Conservation (phyloP, 805 yeast genomes). For the Suhomyces sp. region DNA sequence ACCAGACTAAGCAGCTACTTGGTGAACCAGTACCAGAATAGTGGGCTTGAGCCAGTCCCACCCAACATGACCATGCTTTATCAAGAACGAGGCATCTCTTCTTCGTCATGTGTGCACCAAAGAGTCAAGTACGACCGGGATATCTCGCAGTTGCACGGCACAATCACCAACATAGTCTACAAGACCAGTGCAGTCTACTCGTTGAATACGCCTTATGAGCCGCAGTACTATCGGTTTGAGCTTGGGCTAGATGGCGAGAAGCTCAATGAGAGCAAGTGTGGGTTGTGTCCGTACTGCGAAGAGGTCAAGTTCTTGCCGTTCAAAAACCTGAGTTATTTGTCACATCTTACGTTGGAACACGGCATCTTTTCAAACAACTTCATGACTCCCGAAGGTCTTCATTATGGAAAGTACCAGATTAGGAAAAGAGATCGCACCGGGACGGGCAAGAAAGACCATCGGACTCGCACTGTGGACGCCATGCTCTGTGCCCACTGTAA, state of each 20-base stretch:
- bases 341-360: conserved; percentile 34
- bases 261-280: conserved; percentile 27
- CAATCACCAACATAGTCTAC: conserved; percentile 23
- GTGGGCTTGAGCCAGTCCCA: not conserved
- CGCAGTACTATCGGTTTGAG: conserved; percentile 29
- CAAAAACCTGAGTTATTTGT: conserved; percentile 31
- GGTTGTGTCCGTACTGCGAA: conserved; percentile 32
- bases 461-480: conserved; percentile 20
- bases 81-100: not conserved
- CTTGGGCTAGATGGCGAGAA: conserved; percentile 17
- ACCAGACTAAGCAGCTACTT: not conserved
- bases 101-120: conserved; percentile 9
- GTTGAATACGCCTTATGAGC: conserved; percentile 27
- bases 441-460: conserved; percentile 5
- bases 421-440: conserved; percentile 13
- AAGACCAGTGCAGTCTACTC: conserved; percentile 18
- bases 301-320: conserved; percentile 27
- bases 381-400: conserved; percentile 30
- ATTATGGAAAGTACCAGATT: conserved; percentile 24
- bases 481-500: conserved; percentile 28
- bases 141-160: conserved; percentile 12
- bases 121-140: conserved; percentile 17
- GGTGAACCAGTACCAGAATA: conserved; percentile 1
- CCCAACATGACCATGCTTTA: not conserved
- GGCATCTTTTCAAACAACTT: conserved; percentile 31